Evolutionary conservation across 768 basidiomycete genomes (phyloP).

Genomic region (Fibroporia radiculosa): DNA sequence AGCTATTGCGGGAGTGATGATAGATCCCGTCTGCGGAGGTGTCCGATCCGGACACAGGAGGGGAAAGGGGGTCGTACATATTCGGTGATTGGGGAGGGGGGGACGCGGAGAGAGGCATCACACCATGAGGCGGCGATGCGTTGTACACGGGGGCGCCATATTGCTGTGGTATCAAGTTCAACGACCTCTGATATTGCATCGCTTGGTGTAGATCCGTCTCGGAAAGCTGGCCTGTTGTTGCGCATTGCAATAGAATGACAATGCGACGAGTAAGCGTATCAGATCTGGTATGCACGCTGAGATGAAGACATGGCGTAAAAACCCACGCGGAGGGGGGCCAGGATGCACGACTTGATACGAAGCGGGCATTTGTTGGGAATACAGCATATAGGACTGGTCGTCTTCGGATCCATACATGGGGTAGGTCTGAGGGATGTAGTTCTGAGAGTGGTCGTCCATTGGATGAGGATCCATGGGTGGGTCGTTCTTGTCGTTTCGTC

Average conservation of each 20-base stretch:
- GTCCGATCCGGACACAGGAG: conserved; percentile 85
- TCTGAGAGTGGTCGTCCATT: conserved; percentile 26
- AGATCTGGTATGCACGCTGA: conserved; percentile 44
- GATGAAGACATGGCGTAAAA: conserved; percentile 25
- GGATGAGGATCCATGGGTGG: conserved; percentile 16
- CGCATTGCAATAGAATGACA: conserved; percentile 29
- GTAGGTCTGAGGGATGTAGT: conserved; percentile 23
- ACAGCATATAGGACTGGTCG: conserved; percentile 24
- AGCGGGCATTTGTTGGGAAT: conserved; percentile 40
- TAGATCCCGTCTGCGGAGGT: conserved; percentile 78
- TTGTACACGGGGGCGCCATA: conserved; percentile 43
- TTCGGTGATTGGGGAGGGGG: conserved; percentile 72
- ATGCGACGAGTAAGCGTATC: conserved; percentile 26
- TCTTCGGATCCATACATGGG: conserved; percentile 29
- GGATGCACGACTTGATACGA: conserved; percentile 49
- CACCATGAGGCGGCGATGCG: conserved; percentile 51
- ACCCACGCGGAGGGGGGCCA: conserved; percentile 70
- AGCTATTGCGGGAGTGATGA: conserved; percentile 68
- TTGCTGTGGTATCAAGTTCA: conserved; percentile 62
- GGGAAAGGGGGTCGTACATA: conserved; percentile 79
- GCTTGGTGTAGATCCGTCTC: conserved; percentile 63
- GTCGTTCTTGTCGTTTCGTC: conserved; percentile 14
- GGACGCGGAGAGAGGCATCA: conserved; percentile 46
- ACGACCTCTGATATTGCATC: conserved; percentile 46
- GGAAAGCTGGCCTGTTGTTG: conserved; percentile 52